Evolutionary conservation across 169 alveolate species (phyloP), one percentile per base, ranked within the genome.

Genomic region (Ichthyophthirius multifiliis): DNA sequence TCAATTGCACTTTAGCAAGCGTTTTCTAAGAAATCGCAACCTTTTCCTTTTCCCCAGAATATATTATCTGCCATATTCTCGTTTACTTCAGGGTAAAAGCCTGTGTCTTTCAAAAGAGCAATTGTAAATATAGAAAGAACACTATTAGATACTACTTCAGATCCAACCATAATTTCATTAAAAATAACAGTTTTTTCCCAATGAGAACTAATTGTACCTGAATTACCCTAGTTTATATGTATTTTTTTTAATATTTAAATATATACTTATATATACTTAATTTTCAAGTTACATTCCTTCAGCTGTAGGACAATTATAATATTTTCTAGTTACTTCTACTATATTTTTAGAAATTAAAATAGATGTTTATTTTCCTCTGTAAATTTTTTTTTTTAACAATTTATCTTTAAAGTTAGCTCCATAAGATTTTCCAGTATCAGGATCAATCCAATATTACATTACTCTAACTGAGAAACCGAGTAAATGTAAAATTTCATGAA

Each of bases 141-240:
- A 6, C 46, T 37, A 34, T 62, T 83, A 7, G 48, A 27, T 2
- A 47, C 31, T 20, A 46, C 31, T 35, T 30, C 77, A 13, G 75
- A 34, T 16, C 82, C 90, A 27, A 82, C 75, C 94, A 89, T 89
- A 41, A 74, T 74, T 62, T 89, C 94, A 32, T 85, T 82, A 37
- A 62, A 67, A 32, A 89, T 15, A 18, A 78, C 30, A 46, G 83
- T 35, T 80, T 76, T 82, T 74, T 85, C 91, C 85, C 89, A 85
- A 74, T 89, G 91, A 4, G 85, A 62, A 15, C 86, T 86, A n/a
- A 81, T 89, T 30, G 88, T 78, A 16, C 85, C 88, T 16, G 44
- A 44, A 5, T 84, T 87, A 16, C 87, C 90, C 71, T 55, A 20
- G 23, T 47, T 47, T 47, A n/a, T n/a, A n/a, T n/a, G n/a, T n/a